Conservation (phyloP, 208 protist species). For the Crithidia acanthocephali region DNA sequence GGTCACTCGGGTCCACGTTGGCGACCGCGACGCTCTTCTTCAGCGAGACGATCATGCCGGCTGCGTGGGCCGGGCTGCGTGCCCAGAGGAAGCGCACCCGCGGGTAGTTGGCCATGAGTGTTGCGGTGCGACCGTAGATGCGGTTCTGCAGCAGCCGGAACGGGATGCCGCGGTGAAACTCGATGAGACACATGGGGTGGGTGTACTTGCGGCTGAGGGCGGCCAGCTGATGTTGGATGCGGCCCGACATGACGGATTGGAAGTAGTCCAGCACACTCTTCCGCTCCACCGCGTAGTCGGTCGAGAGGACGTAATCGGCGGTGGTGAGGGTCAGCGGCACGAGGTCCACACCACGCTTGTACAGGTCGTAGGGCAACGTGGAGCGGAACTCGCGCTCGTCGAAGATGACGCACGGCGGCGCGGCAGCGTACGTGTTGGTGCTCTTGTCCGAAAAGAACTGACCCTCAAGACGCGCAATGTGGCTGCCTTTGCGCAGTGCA, state of each 20-base stretch:
- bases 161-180: slow-evolving; percentile 66
- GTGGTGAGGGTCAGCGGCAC: slow-evolving; percentile 81
- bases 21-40: slow-evolving; percentile 61
- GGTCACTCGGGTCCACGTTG: slow-evolving; percentile 67
- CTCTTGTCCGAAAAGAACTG: not conserved
- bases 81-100: slow-evolving; percentile 76
- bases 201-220: slow-evolving; percentile 65
- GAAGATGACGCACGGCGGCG: slow-evolving; percentile 69
- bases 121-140: slow-evolving; percentile 66
- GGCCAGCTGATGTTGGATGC: slow-evolving; percentile 75
- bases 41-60: slow-evolving; percentile 64
- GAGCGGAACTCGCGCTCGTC: slow-evolving; percentile 90
- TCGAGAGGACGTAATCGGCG: slow-evolving; percentile 85
- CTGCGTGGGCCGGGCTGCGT: slow-evolving; percentile 73
- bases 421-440: not conserved
- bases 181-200: slow-evolving; percentile 73
- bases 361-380: slow-evolving; percentile 75
- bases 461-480: slow-evolving; percentile 4
- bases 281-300: slow-evolving; percentile 79
- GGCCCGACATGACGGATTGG: slow-evolving; percentile 73
- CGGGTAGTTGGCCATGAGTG: slow-evolving; percentile 64
- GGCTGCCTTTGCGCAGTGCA: slow-evolving; percentile 2
- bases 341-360: slow-evolving; percentile 70
- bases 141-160: slow-evolving; percentile 55
- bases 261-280: slow-evolving; percentile 83